phyloP scores from a whole-genome alignment of 495 filamentous ascomycete species.

The Penicillium tannophilum region DNA sequence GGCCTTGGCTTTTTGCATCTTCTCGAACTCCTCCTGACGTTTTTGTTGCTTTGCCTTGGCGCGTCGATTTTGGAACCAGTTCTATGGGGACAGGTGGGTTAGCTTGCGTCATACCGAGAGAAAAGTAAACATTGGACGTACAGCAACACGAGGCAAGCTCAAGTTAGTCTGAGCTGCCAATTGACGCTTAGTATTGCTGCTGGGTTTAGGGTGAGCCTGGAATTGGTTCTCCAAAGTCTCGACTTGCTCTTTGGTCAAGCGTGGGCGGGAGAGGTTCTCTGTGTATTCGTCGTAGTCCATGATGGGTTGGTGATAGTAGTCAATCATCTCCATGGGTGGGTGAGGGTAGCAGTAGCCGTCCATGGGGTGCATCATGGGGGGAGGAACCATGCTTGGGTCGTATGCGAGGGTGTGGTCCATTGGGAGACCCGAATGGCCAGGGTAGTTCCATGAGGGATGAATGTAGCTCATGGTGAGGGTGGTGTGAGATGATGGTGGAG shows the following conservation, averaged over 20 bases:
- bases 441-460: slow-evolving; percentile 47
- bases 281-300: slow-evolving; percentile 55
- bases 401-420: slow-evolving; percentile 45
- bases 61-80: slow-evolving; percentile 90
- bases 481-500: slow-evolving; percentile 10
- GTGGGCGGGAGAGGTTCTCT: slow-evolving; percentile 59
- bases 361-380: slow-evolving; percentile 47
- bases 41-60: slow-evolving; percentile 81
- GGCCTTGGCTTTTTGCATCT: slow-evolving; percentile 57
- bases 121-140: slow-evolving; percentile 43
- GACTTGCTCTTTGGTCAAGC: slow-evolving; percentile 81
- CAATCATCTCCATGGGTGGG: slow-evolving; percentile 47
- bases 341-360: slow-evolving; percentile 49
- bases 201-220: slow-evolving; percentile 74
- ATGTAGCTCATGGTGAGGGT: slow-evolving; percentile 44
- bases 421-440: slow-evolving; percentile 38
- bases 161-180: slow-evolving; percentile 72
- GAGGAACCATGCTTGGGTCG: slow-evolving; percentile 44
- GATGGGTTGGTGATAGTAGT: slow-evolving; percentile 52
- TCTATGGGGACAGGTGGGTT: slow-evolving; percentile 48
- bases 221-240: slow-evolving; percentile 76
- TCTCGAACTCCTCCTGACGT: slow-evolving; percentile 66
- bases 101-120: neutral
- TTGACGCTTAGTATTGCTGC: slow-evolving; percentile 72
- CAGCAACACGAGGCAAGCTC: slow-evolving; percentile 75